Conservation (phyloP, 2,329 filamentous ascomycete genomes). For the Chrysoporthe austroafricana region DNA sequence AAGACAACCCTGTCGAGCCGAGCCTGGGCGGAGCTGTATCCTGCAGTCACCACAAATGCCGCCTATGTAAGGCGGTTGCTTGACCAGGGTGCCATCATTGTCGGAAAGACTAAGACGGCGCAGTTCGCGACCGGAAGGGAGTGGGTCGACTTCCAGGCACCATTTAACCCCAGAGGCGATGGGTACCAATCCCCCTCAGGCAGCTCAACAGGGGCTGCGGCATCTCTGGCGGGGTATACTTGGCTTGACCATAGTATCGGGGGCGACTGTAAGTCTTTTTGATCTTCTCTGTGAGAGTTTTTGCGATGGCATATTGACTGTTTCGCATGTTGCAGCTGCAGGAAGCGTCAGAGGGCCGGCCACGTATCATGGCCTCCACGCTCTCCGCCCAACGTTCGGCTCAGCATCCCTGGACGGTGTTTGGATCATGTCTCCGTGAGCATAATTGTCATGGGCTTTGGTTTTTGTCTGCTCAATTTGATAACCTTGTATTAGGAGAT, state of each 20-base stretch:
- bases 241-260: constrained; percentile 35
- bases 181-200: constrained; percentile 32
- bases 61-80: constrained; percentile 58
- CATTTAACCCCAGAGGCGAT: constrained; percentile 38
- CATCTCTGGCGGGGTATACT: constrained; percentile 32
- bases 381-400: constrained; percentile 19
- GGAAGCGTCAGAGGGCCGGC: constrained; percentile 21
- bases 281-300: constrained; percentile 33
- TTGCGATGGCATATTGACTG: background rate
- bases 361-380: constrained; percentile 24
- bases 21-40: constrained; percentile 59
- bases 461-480: background rate
- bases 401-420: constrained; percentile 21
- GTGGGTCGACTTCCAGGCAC: constrained; percentile 35
- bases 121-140: constrained; percentile 41
- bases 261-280: constrained; percentile 37
- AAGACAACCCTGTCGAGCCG: constrained; percentile 61
- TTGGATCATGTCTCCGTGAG: constrained; percentile 22
- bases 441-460: too few relatives aligned
- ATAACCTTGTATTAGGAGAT: constrained; percentile 16
- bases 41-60: constrained; percentile 49
- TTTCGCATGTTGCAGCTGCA: constrained; percentile 3
- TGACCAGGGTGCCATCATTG: constrained; percentile 60
- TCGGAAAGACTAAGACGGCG: constrained; percentile 57
- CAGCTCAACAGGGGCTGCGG: constrained; percentile 32